Evolutionary conservation across 306 rosid genomes (phyloP), one percentile per base, ranked within the genome.

Genomic region (Citrullus mucosospermus): DNA sequence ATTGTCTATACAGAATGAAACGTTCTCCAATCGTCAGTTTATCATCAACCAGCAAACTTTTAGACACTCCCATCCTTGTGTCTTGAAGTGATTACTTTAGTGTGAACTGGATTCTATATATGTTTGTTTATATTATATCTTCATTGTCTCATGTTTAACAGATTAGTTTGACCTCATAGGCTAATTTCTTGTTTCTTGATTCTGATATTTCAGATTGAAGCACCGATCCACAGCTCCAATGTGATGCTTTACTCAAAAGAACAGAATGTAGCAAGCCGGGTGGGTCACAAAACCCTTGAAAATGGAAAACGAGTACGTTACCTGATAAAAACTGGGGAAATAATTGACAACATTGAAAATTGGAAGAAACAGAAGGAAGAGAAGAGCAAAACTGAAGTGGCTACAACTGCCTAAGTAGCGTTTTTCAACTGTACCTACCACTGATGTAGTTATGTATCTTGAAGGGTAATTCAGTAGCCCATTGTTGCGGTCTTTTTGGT

Each of bases 181-280:
- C 50, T 25, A 54, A 56, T 36, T 56, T 56, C 46, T 53, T 18
- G 4, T n/a, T 75, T 32, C 30, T 38, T 32, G 44, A 17, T 76
- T 58, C 0, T 22, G 56, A 58, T 50, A 28, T 88, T 83, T 22
- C 88, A 95, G 99, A 71, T 95, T 36, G 97, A 95, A 88, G 98
- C 83, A 14, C 90, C 98, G 6, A 84, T 95, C 78, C 99, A 95
- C 86, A 95, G 99, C 85, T 95, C 99, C 50, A 95, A 95, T 80
- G 93, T 95, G 87, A 95, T 95, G 99, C 92, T 91, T 30, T 95
- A 92, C 88, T 95, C 98, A 0, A 91, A 92, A 79, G 98, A 95
- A 61, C 85, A 95, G 84, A 84, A 95, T 30, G 92, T 92, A 60
- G 91, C 96, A 8, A 95, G 99, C 80, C 92, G 99, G 10, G 97